Base-by-base conservation (phyloP, 2,329 filamentous ascomycete species). In the Cadophora gregata region DNA sequence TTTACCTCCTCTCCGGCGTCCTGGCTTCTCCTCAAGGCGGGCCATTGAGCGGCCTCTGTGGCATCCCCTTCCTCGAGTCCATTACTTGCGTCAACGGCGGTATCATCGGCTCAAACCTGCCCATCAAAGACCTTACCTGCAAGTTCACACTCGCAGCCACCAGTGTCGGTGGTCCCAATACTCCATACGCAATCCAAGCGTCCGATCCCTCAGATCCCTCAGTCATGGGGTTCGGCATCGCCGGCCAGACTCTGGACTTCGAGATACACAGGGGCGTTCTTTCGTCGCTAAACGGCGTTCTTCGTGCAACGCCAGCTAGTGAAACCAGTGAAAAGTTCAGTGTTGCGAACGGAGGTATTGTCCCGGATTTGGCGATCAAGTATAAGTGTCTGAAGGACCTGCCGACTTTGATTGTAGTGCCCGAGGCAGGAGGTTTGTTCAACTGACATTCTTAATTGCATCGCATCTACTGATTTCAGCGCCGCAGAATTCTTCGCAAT, bases 71-170 rank as follows among this genome's bases (percentile, higher is more conserved):
- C 42, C 42, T 47, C 19, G 19, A 47, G 19, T 47, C 42, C 14
- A 5, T 47, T 2, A 47, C 19, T n/a, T 47, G 42, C 42, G 19
- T 21, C 19, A 47, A 47, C 19, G 42, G 42, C 19, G 42, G 6
- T 5, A 21, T 47, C n/a, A 10, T 47, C 19, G 42, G 42, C 19
- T n/a, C 19, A 21, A 47, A 47, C 42, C 42, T 47, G 16, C 55
- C 55, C n/a, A 58, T 42, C 33, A 58, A 33, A 10, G 36, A 36
- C 9, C 27, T 58, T 3, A 24, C 31, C 33, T 58, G 55, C 21
- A 38, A 42, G n/a, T 58, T 58, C 33, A 58, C 55, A 5, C 33
- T 58, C 10, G 36, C 33, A 38, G 36, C 55, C 4, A 42, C n/a
- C 9, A 10, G 6, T 2, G 19, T 58, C 1, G 33, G 31, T 4